phyloP scores from a whole-genome alignment of 371 early-diverging fungal genomes.

The Coemansia sp. region DNA sequence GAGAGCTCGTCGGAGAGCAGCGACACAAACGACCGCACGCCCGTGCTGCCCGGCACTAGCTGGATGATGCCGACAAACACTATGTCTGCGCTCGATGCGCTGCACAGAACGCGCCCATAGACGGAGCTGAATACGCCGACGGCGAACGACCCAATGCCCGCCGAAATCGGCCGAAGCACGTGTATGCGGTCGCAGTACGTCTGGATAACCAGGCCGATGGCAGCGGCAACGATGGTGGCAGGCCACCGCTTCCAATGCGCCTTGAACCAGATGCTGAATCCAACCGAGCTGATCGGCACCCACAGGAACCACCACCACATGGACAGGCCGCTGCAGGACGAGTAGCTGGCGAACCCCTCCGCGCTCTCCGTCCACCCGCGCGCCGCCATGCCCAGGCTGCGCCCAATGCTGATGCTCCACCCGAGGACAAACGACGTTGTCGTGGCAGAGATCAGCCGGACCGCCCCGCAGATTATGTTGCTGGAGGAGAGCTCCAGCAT shows the following conservation, averaged over 20 bases:
- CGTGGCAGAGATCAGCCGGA: conserved; percentile 77
- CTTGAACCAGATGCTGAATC: conserved; percentile 48
- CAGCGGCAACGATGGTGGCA: conserved; percentile 32
- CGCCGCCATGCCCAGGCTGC: conserved; percentile 51
- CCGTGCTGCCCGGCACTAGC: conserved; percentile 58
- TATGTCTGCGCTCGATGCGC: conserved; percentile 19
- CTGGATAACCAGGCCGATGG: conserved; percentile 30
- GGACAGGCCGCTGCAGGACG: conserved; percentile 25
- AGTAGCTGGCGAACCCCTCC: no score
- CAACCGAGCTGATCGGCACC: conserved; percentile 37
- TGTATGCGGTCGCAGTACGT: conserved; percentile 11
- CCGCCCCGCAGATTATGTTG: conserved; percentile 78
- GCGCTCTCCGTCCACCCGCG: no score
- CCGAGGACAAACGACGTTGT: conserved; percentile 72
- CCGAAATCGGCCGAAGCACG: conserved; percentile 22
- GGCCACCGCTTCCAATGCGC: conserved; percentile 46
- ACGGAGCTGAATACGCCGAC: conserved; percentile 40
- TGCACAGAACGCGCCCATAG: conserved; percentile 43
- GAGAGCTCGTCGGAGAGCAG: conserved; percentile 46
- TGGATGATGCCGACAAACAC: conserved; percentile 57
- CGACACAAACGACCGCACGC: conserved; percentile 53
- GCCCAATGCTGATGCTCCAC: conserved; percentile 73
- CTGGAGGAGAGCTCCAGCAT: conserved; percentile 82
- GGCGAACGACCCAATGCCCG: conserved; percentile 41
- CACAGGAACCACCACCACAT: conserved; percentile 39